Conservation (phyloP, 306 rosid genomes). For the Trifolium dubium region DNA sequence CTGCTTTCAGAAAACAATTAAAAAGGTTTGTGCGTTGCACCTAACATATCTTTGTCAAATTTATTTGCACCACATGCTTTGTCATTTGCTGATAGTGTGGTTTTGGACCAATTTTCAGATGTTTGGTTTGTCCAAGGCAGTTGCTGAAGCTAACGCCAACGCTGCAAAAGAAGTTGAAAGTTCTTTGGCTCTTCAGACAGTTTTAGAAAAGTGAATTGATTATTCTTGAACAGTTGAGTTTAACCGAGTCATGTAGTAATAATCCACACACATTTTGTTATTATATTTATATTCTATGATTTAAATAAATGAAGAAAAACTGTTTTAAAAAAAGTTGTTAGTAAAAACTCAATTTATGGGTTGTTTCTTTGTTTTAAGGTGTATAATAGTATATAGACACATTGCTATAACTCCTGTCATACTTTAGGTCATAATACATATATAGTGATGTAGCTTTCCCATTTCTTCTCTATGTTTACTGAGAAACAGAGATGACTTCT, state of each 20-base stretch:
- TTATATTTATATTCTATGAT: not conserved
- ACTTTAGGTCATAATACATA: not conserved
- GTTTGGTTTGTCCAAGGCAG: conserved; percentile 86
- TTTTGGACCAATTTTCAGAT: conserved; percentile 60
- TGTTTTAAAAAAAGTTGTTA: not conserved
- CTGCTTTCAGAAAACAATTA: conserved; percentile 78
- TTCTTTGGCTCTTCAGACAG: conserved; percentile 71
- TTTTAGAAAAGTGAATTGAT: conserved; percentile 53
- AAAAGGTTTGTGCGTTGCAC: conserved; percentile 58
- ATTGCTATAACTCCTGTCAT: not conserved
- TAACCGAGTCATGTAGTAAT: not conserved
- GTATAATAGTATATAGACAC: not conserved
- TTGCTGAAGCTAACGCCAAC: conserved; percentile 61
- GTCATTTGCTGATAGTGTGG: conserved; percentile 19
- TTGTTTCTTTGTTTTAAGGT: not conserved
- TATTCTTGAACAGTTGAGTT: not conserved
- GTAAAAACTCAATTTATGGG: not conserved
- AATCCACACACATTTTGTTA: not conserved
- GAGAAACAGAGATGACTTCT: no score
- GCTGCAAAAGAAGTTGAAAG: conserved; percentile 74
- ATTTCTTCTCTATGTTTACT: not conserved
- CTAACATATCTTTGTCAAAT: conserved; percentile 10
- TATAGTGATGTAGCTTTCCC: not conserved
- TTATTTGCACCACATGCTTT: not conserved
- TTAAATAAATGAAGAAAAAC: not conserved